Base-by-base conservation (phyloP, 2,329 filamentous ascomycete genomes). In the Epichloe gansuensis region DNA sequence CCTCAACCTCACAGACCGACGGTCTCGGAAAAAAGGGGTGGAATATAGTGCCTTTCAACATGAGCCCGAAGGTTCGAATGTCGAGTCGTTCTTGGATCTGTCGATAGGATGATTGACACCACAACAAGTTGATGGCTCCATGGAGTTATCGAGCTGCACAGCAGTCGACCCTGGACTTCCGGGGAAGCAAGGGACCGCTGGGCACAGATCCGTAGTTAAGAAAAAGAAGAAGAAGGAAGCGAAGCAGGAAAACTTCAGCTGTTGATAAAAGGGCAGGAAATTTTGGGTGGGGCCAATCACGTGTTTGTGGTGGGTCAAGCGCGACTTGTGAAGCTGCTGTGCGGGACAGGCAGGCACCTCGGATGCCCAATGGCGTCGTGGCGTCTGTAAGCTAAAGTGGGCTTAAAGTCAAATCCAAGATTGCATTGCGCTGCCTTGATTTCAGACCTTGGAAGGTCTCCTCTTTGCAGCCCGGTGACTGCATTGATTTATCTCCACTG, bases 81-180 rank as follows among this genome's bases (percentile, higher is more conserved):
- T 74, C 74, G 71, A 70, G 73, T 93, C 79, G 64, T 69, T 95
- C 84, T 94, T 69, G 87, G 84, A 93, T 83, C 87, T 93, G 89
- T 95, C 88, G 86, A 89, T 87, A 82, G 85, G 86, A 90, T 75
- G 71, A 88, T 85, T 82, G 78, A 86, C 84, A 89, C 81, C 86
- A 89, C 82, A 71, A 64, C 66, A 70, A 67, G 67, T 68, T 71
- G 79, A 82, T 87, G 85, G 82, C 84, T 89, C 86, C 86, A 83
- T 88, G 69, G 66, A 65, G 73, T 78, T 81, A 88, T 87, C 86
- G 87, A 91, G 81, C 82, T 91, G 87, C 81, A 65, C 80, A 86
- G 78, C 71, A 78, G 77, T 90, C 87, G 70, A 91, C 87, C 71
- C 82, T 78, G 75, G 48, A 77, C 66, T 59, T 45, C 46, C 53